These are phyloP conservation scores for Coniochaeta sp. DNA, from an alignment of 2,329 filamentous ascomycete genomes.

Conservation along the genomic window DNA sequence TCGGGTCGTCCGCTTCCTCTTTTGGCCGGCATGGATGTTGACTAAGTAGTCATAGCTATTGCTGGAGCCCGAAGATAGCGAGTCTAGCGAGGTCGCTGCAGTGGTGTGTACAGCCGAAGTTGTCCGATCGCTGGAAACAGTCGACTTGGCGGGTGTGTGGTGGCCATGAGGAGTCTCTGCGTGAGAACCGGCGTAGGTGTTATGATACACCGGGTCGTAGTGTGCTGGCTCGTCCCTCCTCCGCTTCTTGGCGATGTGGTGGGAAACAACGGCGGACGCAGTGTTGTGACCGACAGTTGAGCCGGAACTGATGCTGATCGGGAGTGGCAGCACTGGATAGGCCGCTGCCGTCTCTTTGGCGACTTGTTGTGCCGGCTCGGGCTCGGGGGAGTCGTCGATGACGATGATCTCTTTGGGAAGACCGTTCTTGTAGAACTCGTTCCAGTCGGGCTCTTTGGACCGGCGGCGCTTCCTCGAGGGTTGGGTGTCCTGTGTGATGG, in stretches of 20 bases:
- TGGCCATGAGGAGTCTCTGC: slow-evolving; percentile 65
- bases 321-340: slow-evolving; percentile 19
- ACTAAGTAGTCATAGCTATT: slow-evolving; percentile 55
- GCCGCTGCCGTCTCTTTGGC: slow-evolving; percentile 22
- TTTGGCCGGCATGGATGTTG: slow-evolving; percentile 66
- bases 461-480: slow-evolving; percentile 44
- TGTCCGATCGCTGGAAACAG: slow-evolving; percentile 75
- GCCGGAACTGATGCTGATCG: slow-evolving; percentile 27
- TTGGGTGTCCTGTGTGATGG: slow-evolving; percentile 21
- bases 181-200: slow-evolving; percentile 59
- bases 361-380: slow-evolving; percentile 25
- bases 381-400: slow-evolving; percentile 66
- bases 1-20: slow-evolving; percentile 76
- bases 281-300: slow-evolving; percentile 17
- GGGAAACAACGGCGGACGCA: slow-evolving; percentile 15
- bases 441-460: slow-evolving; percentile 67
- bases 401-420: slow-evolving; percentile 80
- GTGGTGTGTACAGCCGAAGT: slow-evolving; percentile 77
- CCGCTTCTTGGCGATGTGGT: slow-evolving; percentile 66
- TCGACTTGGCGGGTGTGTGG: slow-evolving; percentile 59
- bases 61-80: slow-evolving; percentile 48
- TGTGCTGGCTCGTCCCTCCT: slow-evolving; percentile 48
- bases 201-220: slow-evolving; percentile 69
- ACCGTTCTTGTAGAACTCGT: slow-evolving; percentile 75
- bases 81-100: slow-evolving; percentile 79